Base-by-base conservation (phyloP, 2,329 filamentous ascomycete species). In the Achaetomium macrosporum region DNA sequence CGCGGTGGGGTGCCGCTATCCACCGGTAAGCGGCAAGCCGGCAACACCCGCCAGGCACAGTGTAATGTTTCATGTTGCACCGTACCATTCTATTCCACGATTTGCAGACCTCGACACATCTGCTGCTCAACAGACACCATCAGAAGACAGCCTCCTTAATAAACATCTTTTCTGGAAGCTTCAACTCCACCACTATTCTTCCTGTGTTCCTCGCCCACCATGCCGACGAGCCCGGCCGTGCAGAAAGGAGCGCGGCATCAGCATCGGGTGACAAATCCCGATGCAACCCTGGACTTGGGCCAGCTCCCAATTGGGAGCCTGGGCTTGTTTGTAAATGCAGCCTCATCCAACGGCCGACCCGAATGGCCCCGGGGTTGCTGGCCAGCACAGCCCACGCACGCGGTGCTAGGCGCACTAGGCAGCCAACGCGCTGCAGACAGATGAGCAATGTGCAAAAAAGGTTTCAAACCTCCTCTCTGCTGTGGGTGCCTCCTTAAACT, bases 291-390 rank as follows among this genome's bases (percentile, higher is more conserved):
- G 36, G 30, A 47, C 9, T 19, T 20, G 33, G 36, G 19, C 35
- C 20, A 13, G 12, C 40, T 33, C 41, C 50, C 50, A 53, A 53
- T 53, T 35, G 44, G 50, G 29, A 47, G 10, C 36, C 40, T 16
- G 20, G 3, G 13, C 5, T 40, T 7, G 10, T 50, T 25, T 4
- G 7, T 25, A 25, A 25, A 16, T 39, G 36, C 49, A 46, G 37
- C 49, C 36, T 46, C 30, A 29, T 17, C 19, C 36, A 33, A 25
- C 25, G 25, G 25, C 25, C 7, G 25, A 25, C 25, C 25, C 25
- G 25, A 25, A 25, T 25, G 25, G 25, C 25, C 25, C 25, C 25
- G 25, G 25, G 25, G 25, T 25, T 7, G 25, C 25, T 12, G n/a
- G 25, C 15, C 17, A 12, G 36, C 41, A 33, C 37, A 42, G 47